Conservation (phyloP, 805 yeast genomes). For the Saccharomycopsis amapae region DNA sequence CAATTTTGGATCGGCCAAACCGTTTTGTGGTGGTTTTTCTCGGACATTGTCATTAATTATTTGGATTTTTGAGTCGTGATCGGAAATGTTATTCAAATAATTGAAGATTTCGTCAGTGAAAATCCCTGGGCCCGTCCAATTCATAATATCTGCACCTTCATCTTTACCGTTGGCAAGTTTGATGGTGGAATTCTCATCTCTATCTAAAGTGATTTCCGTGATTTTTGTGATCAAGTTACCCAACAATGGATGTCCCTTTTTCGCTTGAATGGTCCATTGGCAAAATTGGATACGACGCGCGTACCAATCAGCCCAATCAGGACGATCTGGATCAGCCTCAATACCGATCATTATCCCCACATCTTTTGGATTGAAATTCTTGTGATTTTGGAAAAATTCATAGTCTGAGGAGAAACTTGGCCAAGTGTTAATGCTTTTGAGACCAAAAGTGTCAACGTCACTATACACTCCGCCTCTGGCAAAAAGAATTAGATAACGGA, state of each 20-base stretch:
- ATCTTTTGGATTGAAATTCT: constrained; percentile 29
- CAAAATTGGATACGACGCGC: constrained; percentile 91
- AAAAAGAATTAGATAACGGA: constrained; percentile 75
- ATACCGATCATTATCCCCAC: constrained; percentile 78
- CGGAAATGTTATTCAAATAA: constrained; percentile 60
- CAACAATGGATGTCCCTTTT: constrained; percentile 85
- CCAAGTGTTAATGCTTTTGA: constrained; percentile 75
- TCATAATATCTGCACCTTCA: constrained; percentile 73
- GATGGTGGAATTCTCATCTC: constrained; percentile 36
- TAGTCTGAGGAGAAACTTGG: constrained; percentile 38
- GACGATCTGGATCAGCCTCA: constrained; percentile 95
- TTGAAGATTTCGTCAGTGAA: constrained; percentile 84
- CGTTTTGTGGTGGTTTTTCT: constrained; percentile 1
- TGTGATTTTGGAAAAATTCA: constrained; percentile 16
- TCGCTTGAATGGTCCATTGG: constrained; percentile 93
- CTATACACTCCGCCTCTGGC: constrained; percentile 93
- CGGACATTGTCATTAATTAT: constrained; percentile 4
- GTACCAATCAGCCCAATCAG: constrained; percentile 91
- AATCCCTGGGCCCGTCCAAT: constrained; percentile 95
- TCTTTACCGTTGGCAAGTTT: constrained; percentile 51
- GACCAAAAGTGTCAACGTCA: constrained; percentile 77
- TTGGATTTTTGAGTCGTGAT: constrained; percentile 22
- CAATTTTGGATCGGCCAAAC: constrained; percentile 8
- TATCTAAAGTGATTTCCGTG: constrained; percentile 62
- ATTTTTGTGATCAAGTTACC: constrained; percentile 74